Base-by-base conservation (phyloP, 2,329 filamentous ascomycete genomes). In the Penicillium sp. region DNA sequence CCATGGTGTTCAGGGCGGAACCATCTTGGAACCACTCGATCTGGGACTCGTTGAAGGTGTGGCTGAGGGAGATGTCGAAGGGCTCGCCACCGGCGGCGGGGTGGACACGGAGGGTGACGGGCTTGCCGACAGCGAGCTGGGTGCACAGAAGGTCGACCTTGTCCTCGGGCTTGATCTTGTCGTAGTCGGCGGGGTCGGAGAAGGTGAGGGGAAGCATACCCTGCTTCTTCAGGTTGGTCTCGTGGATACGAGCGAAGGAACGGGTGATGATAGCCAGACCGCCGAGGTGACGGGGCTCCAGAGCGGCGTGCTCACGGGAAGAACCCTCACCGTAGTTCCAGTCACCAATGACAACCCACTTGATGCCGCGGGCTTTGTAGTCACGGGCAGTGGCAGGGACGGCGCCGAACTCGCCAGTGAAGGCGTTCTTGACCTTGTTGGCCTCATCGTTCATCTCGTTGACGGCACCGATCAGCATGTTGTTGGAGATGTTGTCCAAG, bases 161-260 rank as follows among this genome's bases (percentile, higher is more conserved):
- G 81, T 95, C 93, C 54, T 93, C 86, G 60, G 90, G 88, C 71
- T 87, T 83, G 74, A 98, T 91, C 83, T 89, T 95, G 74, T 98
- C 93, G 75, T 98, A 98, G 75, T 98, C 93, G 71, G 87, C 92
- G 49, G 92, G 92, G 71, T 97, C 85, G 50, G 83, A 76, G 78
- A 98, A 98, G 66, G 91, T 97, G 60, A 98, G 82, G 67, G 93
- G 93, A 78, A 98, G 88, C 92, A 98, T 96, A 77, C 93, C 93
- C 84, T 98, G 93, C 87, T 98, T 98, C 89, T 98, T 98, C 80
- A 98, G 78, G 84, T 98, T 98, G 80, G 93, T 98, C 82, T 98
- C 93, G 82, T 98, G 93, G 70, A 98, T 98, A 87, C 93, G 93
- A 68, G 93, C 93, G 72, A 98, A 98, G 59, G 83, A 89, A 70